Conservation (phyloP, 1,139 yeast genomes). For the Pichia sp. region DNA sequence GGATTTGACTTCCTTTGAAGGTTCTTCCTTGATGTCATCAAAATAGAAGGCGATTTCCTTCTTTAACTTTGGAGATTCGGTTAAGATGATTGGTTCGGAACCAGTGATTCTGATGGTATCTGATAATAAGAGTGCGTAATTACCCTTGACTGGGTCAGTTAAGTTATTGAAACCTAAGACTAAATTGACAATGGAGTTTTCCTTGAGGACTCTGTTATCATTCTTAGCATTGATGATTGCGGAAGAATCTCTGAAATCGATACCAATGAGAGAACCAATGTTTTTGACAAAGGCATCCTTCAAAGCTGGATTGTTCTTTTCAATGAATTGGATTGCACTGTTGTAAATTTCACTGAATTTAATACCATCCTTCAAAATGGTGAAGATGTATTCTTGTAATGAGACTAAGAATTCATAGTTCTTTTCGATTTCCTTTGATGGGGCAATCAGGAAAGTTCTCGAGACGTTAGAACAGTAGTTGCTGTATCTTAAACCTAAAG, state of each 20-base stretch:
- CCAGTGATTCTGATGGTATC: constrained; percentile 78
- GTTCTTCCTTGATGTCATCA: constrained; percentile 45
- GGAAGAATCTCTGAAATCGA: constrained; percentile 84
- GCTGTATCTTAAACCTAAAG: constrained; percentile 85
- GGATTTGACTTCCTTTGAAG: neutral
- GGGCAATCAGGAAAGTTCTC: constrained; percentile 89
- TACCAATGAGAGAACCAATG: constrained; percentile 88
- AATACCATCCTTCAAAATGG: constrained; percentile 64
- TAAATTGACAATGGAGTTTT: constrained; percentile 75
- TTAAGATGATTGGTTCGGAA: constrained; percentile 60
- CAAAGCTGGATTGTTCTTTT: constrained; percentile 60
- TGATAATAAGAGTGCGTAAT: constrained; percentile 72
- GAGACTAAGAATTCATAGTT: constrained; percentile 76
- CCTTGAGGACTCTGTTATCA: constrained; percentile 56
- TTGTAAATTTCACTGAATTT: constrained; percentile 65
- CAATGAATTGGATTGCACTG: constrained; percentile 59
- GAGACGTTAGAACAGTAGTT: constrained; percentile 88
- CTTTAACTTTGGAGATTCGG: constrained; percentile 71
- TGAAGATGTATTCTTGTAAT: constrained; percentile 62
- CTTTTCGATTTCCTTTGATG: constrained; percentile 72
- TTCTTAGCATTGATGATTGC: constrained; percentile 73
- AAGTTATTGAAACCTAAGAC: constrained; percentile 76
- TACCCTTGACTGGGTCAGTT: constrained; percentile 47
- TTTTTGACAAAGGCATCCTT: constrained; percentile 69
- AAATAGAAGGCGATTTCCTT: constrained; percentile 83